phyloP scores from a whole-genome alignment of 2,329 filamentous ascomycete genomes.

The Trichophyton benhamiae region DNA sequence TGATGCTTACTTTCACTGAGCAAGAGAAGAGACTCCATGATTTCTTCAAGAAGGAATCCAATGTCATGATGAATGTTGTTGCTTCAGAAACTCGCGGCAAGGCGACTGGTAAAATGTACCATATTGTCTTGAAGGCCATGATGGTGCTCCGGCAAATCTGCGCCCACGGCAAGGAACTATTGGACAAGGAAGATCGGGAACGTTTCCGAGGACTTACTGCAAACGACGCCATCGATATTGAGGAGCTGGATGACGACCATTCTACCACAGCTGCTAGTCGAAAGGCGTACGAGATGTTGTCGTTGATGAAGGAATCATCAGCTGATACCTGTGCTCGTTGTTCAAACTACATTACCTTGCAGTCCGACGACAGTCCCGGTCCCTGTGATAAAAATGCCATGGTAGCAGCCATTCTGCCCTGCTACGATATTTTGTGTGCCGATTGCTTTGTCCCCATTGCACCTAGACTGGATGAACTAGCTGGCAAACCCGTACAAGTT shows the following conservation, averaged over 20 bases:
- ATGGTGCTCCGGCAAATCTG: constrained; percentile 79
- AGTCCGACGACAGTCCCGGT: constrained; percentile 34
- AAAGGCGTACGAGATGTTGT: constrained; percentile 75
- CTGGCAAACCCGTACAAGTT: constrained; percentile 33
- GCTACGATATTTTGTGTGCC: constrained; percentile 73
- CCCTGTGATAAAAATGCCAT: constrained; percentile 43
- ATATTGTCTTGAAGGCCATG: constrained; percentile 85
- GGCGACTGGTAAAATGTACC: constrained; percentile 76
- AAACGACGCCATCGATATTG: constrained; percentile 77
- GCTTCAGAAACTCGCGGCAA: constrained; percentile 52
- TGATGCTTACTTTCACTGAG: constrained; percentile 61
- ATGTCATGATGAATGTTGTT: constrained; percentile 66
- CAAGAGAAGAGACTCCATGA: constrained; percentile 71
- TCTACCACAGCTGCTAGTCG: constrained; percentile 49
- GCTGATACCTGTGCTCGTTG: constrained; percentile 63
- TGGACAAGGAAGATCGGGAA: constrained; percentile 71
- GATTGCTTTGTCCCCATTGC: constrained; percentile 55
- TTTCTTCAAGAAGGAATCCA: constrained; percentile 69
- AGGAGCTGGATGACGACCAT: constrained; percentile 57
- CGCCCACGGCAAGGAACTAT: constrained; percentile 82
- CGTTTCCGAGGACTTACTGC: constrained; percentile 69
- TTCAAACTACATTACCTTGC: constrained; percentile 46
- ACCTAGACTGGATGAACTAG: constrained; percentile 37
- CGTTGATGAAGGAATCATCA: constrained; percentile 70
- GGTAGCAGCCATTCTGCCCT: constrained; percentile 66